Base-by-base conservation (phyloP, 2,329 filamentous ascomycete species). In the Ascochyta rabiei region DNA sequence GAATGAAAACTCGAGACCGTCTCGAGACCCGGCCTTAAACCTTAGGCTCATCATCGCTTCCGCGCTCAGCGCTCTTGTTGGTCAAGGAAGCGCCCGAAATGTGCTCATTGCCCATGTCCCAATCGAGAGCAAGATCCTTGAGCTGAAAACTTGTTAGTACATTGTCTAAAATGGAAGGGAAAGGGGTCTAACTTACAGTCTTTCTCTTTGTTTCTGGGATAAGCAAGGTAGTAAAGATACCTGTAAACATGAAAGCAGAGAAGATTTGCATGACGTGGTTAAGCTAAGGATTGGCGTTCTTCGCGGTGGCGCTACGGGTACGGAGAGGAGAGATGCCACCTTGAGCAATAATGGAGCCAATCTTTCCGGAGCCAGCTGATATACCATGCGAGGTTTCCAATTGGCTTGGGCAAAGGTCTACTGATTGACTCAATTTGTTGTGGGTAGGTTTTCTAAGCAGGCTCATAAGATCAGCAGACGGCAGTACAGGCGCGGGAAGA, bases 181-280 rank as follows among this genome's bases (percentile, higher is more conserved):
- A 26, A 40, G 2, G 13, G 1, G 6, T 26, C 21, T 2, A 21
- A 40, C 38, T 40, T 16, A 40, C 38, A 6, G 89, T 92, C 70
- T 86, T 80, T 2, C 89, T 83, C 77, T 89, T 91, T 0, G 89
- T 93, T 77, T 92, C 90, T 0, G 89, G 89, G 24, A 92, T 86
- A 18, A 93, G 76, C 28, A 23, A 23, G 0, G 87, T 87, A 2
- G 85, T 84, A 44, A 90, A 77, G 34, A 84, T 82, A 52, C 90
- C 90, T 34, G 82, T 82, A 3, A 93, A 79, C 90, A 92, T 93
- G 78, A 93, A 92, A 10, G 90, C 81, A 0, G 89, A 88, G 73
- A 90, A 92, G 43, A 92, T 88, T 69, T 91, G 82, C 78, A 93
- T 86, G 42, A 93, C 82, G 51, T 89, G 86, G 73, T 89, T 83